Evolutionary conservation across 768 basidiomycete species (phyloP).

Genomic region (Mycena maculata): DNA sequence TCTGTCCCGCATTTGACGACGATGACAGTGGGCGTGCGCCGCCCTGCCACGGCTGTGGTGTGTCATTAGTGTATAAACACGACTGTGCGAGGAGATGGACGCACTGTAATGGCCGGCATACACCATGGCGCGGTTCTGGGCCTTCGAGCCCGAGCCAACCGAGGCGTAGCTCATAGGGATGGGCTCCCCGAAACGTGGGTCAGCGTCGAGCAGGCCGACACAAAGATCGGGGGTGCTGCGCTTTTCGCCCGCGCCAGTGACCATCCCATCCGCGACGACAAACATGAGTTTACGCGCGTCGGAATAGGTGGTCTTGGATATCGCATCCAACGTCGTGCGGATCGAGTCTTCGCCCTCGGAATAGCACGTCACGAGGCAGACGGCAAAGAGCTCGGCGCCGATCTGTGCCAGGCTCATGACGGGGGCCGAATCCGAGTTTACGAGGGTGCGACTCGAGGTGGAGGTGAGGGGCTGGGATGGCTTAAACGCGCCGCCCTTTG

Average conservation of each 20-base stretch:
- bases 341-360: slow-evolving; percentile 96
- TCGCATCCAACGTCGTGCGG: slow-evolving; percentile 91
- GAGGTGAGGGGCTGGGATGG: slow-evolving; percentile 63
- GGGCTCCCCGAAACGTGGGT: slow-evolving; percentile 96
- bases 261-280: slow-evolving; percentile 98
- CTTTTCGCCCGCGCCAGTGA: slow-evolving; percentile 97
- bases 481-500: slow-evolving; percentile 52
- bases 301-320: slow-evolving; percentile 90
- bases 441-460: slow-evolving; percentile 67
- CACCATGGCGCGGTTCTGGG: slow-evolving; percentile 95
- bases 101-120: slow-evolving; percentile 99
- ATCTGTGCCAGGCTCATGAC: slow-evolving; percentile 90
- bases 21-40: slow-evolving; percentile 93
- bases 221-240: slow-evolving; percentile 96
- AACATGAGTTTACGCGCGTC: slow-evolving; percentile 94
- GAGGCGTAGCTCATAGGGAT: slow-evolving; percentile 93
- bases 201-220: slow-evolving; percentile 89
- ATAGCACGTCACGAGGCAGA: slow-evolving; percentile 97
- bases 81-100: no score
- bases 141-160: slow-evolving; percentile 90
- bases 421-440: slow-evolving; percentile 65
- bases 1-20: slow-evolving; percentile 98
- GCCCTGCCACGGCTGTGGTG: slow-evolving; percentile 76
- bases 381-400: slow-evolving; percentile 93
- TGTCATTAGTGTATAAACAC: no score